These are phyloP conservation scores for Naegleria lovaniensis DNA, from an alignment of 208 protist species.

Conservation along the genomic window DNA sequence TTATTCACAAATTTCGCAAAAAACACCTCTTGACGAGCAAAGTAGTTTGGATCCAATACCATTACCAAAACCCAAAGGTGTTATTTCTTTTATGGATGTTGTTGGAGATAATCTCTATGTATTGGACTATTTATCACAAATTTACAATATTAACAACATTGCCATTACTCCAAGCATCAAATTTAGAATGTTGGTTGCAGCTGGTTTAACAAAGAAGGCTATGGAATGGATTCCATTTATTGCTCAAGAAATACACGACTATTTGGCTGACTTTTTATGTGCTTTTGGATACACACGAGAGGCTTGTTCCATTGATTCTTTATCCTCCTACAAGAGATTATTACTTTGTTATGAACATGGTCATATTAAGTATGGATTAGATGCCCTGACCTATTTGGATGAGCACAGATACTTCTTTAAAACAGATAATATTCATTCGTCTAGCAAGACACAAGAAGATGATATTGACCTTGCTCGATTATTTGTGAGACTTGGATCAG, in stretches of 20 bases:
- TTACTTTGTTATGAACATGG: not conserved
- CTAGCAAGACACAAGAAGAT: not conserved
- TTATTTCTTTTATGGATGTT: conserved; percentile 10
- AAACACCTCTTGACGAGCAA: not conserved
- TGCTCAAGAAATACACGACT: conserved; percentile 4
- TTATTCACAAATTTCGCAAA: not conserved
- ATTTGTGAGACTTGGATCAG: not conserved
- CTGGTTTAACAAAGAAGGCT: not conserved
- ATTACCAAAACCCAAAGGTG: conserved; percentile 17
- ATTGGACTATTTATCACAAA: not conserved
- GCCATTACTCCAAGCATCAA: not conserved
- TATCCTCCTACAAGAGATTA: not conserved
- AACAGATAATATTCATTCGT: not conserved
- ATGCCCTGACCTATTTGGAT: not conserved
- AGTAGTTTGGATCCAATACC: conserved; percentile 16
- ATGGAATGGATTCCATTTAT: conserved; percentile 13
- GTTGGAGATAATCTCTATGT: not conserved
- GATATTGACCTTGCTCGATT: not conserved
- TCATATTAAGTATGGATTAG: not conserved
- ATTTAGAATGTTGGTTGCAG: conserved; percentile 21
- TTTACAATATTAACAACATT: not conserved
- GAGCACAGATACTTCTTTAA: not conserved
- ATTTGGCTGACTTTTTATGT: not conserved
- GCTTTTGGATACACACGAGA: not conserved
- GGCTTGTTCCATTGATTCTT: not conserved